Conservation (phyloP, 179 eudicot species). For the Silene coronaria region DNA sequence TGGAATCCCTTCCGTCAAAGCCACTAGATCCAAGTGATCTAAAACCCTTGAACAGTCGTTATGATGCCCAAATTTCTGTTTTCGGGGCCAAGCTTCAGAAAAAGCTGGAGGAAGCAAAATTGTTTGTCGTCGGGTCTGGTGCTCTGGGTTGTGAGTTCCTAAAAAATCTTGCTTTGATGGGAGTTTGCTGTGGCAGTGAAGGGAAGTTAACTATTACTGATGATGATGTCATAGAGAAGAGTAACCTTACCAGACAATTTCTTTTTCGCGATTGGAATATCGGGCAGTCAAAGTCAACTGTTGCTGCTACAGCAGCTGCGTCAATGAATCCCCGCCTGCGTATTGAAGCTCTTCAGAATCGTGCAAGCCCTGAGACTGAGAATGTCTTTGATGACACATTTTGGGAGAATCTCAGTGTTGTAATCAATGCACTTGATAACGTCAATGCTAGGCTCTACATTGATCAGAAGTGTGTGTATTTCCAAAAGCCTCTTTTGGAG, state of each 20-base stretch:
- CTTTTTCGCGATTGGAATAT: slow-evolving; percentile 96
- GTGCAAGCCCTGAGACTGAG: slow-evolving; percentile 83
- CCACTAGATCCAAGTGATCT: slow-evolving; percentile 58
- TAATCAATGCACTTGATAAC: slow-evolving; percentile 78
- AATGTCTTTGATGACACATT: slow-evolving; percentile 79
- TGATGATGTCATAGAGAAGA: slow-evolving; percentile 95
- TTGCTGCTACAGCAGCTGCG: slow-evolving; percentile 82
- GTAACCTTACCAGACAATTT: slow-evolving; percentile 90
- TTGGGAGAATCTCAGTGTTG: slow-evolving; percentile 78
- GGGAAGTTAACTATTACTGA: slow-evolving; percentile 87
- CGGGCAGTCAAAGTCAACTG: slow-evolving; percentile 92
- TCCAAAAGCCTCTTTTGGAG: slow-evolving; percentile 93
- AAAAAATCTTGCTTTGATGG: slow-evolving; percentile 90
- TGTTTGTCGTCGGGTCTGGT: slow-evolving; percentile 88
- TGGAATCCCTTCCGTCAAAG: slow-evolving; percentile 86
- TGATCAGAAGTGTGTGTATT: slow-evolving; percentile 83
- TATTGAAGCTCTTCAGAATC: slow-evolving; percentile 83
- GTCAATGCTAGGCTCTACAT: slow-evolving; percentile 84
- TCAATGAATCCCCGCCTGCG: slow-evolving; percentile 52
- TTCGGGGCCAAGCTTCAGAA: slow-evolving; percentile 82
- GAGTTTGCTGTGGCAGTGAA: slow-evolving; percentile 58
- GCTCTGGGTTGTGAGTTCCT: slow-evolving; percentile 93
- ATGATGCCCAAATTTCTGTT: slow-evolving; percentile 95
- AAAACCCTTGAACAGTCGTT: slow-evolving; percentile 68
- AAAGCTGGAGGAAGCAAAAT: slow-evolving; percentile 67